Conservation (phyloP, 2,329 filamentous ascomycete genomes). For the Cytospora leucostoma region DNA sequence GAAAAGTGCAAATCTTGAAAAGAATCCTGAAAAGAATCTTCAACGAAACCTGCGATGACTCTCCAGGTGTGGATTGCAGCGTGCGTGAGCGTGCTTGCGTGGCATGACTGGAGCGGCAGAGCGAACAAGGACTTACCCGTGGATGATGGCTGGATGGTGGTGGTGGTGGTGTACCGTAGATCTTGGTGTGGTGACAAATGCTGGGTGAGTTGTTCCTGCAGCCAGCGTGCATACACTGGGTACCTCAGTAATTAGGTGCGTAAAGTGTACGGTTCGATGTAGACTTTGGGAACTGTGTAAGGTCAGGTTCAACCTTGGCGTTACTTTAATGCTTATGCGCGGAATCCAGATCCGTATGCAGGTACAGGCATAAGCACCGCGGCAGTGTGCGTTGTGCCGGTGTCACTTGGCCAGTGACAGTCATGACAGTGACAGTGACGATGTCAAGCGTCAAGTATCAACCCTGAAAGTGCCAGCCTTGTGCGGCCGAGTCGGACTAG, state of each 20-base stretch:
- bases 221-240: neutral
- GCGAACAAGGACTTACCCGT: neutral
- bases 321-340: too few relatives aligned
- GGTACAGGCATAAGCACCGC: slow-evolving; percentile 8
- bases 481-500: neutral
- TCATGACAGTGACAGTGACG: neutral
- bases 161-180: too few relatives aligned
- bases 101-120: neutral
- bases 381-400: neutral
- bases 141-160: neutral
- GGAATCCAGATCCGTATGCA: neutral
- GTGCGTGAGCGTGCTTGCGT: neutral
- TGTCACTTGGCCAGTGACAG: neutral
- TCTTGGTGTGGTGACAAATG: neutral
- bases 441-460: neutral
- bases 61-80: neutral
- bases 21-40: slow-evolving; percentile 10
- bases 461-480: neutral
- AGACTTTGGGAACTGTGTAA: neutral
- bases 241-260: neutral
- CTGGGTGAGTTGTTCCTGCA: slow-evolving; percentile 20
- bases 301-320: too few relatives aligned
- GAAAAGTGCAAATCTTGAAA: neutral
- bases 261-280: neutral
- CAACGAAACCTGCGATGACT: neutral